Percentiles rank a stretch among this genome's conserved stretches.
phyloP scores from a whole-genome alignment of 2,329 filamentous ascomycete species.

The Neopestalotiopsis rosae region DNA sequence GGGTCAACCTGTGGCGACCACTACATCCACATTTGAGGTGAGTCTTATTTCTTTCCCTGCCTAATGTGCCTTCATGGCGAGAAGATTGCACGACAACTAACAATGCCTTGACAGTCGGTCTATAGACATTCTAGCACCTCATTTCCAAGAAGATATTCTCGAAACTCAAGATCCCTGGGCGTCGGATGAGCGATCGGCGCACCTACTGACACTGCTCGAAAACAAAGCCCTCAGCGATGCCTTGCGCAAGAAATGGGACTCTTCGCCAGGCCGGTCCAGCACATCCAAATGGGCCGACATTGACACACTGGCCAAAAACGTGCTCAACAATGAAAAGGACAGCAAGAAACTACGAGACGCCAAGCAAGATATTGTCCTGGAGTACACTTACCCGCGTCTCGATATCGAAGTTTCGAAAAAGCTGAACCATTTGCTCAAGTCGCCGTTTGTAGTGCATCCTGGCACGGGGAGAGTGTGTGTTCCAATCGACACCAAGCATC shows the following conservation, averaged over 20 bases:
- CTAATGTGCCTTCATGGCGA: slow-evolving; percentile 5
- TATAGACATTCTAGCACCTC: slow-evolving; percentile 79
- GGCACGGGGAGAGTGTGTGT: slow-evolving; percentile 95
- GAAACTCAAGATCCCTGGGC: slow-evolving; percentile 86
- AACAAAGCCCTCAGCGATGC: slow-evolving; percentile 79
- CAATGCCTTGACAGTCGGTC: slow-evolving; percentile 65
- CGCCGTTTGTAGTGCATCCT: slow-evolving; percentile 94
- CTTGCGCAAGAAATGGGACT: slow-evolving; percentile 89
- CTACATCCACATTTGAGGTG: slow-evolving; percentile 87
- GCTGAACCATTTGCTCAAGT: slow-evolving; percentile 96
- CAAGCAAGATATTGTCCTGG: slow-evolving; percentile 94
- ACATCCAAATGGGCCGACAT: slow-evolving; percentile 93
- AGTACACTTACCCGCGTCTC: slow-evolving; percentile 96
- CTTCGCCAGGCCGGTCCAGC: slow-evolving; percentile 77
- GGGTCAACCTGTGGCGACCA: slow-evolving; percentile 82
- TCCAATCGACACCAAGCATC: slow-evolving; percentile 77
- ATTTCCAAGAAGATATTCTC: slow-evolving; percentile 86
- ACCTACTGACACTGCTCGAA: slow-evolving; percentile 83
- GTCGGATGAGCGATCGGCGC: slow-evolving; percentile 71
- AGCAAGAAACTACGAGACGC: slow-evolving; percentile 78
- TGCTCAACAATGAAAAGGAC: slow-evolving; percentile 75
- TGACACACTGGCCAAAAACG: slow-evolving; percentile 79
- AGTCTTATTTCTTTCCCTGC: slow-evolving; percentile 27
- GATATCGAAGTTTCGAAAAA: slow-evolving; percentile 98
- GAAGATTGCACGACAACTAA: background rate